Evolutionary conservation across 768 basidiomycete species (phyloP).

Genomic region (Rhodocollybia butyracea): DNA sequence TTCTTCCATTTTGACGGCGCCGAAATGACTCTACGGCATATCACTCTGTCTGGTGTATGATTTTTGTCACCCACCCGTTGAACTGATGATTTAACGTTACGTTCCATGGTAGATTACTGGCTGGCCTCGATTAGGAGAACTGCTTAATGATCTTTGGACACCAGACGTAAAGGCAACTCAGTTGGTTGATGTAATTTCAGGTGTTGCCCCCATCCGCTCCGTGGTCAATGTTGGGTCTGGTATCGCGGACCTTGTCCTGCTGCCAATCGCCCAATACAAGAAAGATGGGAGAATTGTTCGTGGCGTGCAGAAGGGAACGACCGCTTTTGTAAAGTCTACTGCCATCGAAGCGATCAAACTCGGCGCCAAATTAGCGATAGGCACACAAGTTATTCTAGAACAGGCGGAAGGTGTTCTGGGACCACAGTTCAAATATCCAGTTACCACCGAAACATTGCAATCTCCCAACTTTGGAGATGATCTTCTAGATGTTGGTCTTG

Average conservation of each 20-base stretch:
- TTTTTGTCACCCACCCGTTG: not conserved
- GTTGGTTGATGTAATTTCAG: conserved; percentile 93
- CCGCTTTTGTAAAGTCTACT: conserved; percentile 89
- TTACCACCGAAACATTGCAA: conserved; percentile 68
- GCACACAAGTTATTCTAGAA: conserved; percentile 96
- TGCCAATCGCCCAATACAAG: conserved; percentile 96
- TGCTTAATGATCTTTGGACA: conserved; percentile 97
- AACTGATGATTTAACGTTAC: conserved; percentile 4
- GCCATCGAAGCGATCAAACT: conserved; percentile 95
- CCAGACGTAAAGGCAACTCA: conserved; percentile 99
- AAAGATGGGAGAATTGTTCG: conserved; percentile 92
- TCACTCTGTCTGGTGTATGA: conserved; percentile 87
- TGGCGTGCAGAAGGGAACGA: conserved; percentile 92
- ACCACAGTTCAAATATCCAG: conserved; percentile 62
- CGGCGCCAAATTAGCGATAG: conserved; percentile 90
- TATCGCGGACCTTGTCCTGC: conserved; percentile 90
- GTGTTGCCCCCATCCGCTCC: conserved; percentile 93
- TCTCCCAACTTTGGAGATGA: conserved; percentile 21
- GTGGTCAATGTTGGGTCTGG: conserved; percentile 97
- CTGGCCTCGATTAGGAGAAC: conserved; percentile 86
- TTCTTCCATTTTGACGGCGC: conserved; percentile 99
- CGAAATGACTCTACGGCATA: conserved; percentile 95
- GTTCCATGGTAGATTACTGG: conserved; percentile 71
- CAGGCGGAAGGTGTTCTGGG: conserved; percentile 91
- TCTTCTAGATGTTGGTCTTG: conserved; percentile 8